A percentile compares a stretch with the other conserved stretches of the same genome.
These are phyloP conservation scores for Mortierella claussenii DNA, from an alignment of 192 early-diverging fungal species.

Conservation along the genomic window DNA sequence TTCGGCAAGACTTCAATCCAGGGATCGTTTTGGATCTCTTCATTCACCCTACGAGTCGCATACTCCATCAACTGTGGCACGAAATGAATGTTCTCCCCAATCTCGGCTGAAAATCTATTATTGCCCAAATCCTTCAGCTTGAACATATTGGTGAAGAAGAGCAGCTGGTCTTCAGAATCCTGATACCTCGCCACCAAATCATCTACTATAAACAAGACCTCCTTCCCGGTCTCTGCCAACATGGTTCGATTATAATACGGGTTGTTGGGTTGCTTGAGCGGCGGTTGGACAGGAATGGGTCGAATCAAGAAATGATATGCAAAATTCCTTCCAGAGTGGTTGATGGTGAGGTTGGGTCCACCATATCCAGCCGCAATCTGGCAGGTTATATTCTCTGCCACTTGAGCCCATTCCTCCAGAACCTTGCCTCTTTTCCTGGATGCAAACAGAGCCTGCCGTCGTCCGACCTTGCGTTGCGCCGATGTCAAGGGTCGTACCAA, in stretches of 20 bases:
- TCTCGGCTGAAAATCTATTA: neutral
- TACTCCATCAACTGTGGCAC: slow-evolving; percentile 32
- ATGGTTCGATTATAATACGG: neutral
- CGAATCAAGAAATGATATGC: slow-evolving; percentile 25
- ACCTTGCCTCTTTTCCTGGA: neutral
- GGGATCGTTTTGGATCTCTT: slow-evolving; percentile 11
- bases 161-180: slow-evolving; percentile 6
- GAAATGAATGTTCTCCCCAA: slow-evolving; percentile 30
- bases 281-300: neutral
- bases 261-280: neutral
- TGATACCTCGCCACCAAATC: slow-evolving; percentile 21
- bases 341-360: neutral
- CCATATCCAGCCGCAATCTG: slow-evolving; percentile 28
- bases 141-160: slow-evolving; percentile 25
- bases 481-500: slow-evolving; percentile 24
- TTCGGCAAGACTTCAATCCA: slow-evolving; percentile 8
- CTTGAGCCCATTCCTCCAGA: slow-evolving; percentile 5
- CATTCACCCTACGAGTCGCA: slow-evolving; percentile 8
- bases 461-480: slow-evolving; percentile 16
- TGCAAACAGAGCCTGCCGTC: slow-evolving; percentile 4
- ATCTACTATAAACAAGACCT: slow-evolving; percentile 11
- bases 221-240: neutral
- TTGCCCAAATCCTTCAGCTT: slow-evolving; percentile 17
- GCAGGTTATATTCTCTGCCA: slow-evolving; percentile 29
- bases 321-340: slow-evolving; percentile 18